Percentiles rank a stretch among this genome's conserved stretches.
Conservation (phyloP, 768 basidiomycete species). For the Pleurotus cornucopiae region DNA sequence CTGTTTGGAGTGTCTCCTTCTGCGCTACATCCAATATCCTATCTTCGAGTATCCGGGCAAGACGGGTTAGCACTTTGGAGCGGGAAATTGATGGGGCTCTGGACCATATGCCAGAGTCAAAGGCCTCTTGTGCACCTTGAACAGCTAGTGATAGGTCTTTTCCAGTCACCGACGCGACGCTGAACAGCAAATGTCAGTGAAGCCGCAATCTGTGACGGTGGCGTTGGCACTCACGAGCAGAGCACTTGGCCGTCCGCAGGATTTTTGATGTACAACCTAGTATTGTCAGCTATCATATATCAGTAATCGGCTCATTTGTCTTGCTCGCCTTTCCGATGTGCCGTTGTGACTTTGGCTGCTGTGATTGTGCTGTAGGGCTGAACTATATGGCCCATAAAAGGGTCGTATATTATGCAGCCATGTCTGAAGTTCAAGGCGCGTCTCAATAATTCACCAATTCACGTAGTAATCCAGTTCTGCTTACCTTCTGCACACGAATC, state of each 20-base stretch:
- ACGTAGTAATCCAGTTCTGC: neutral
- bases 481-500: neutral
- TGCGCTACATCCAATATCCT: conserved; percentile 54
- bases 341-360: too few species aligned
- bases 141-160: conserved; percentile 52
- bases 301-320: too few species aligned
- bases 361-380: too few species aligned
- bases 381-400: neutral
- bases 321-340: too few species aligned
- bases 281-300: neutral
- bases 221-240: conserved; percentile 41
- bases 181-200: conserved; percentile 18
- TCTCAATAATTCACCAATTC: too few species aligned
- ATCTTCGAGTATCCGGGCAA: conserved; percentile 60
- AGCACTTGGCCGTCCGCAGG: conserved; percentile 65
- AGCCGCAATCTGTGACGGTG: neutral
- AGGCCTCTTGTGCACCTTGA: conserved; percentile 49
- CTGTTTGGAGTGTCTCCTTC: conserved; percentile 74
- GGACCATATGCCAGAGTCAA: conserved; percentile 72
- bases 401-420: conserved; percentile 1
- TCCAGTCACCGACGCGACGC: conserved; percentile 50
- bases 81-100: conserved; percentile 52
- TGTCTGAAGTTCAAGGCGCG: neutral
- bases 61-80: conserved; percentile 57
- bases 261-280: conserved; percentile 53